Base-by-base conservation (phyloP, 1,139 yeast species). In the Zhuliangozyma parablackwelliae region DNA sequence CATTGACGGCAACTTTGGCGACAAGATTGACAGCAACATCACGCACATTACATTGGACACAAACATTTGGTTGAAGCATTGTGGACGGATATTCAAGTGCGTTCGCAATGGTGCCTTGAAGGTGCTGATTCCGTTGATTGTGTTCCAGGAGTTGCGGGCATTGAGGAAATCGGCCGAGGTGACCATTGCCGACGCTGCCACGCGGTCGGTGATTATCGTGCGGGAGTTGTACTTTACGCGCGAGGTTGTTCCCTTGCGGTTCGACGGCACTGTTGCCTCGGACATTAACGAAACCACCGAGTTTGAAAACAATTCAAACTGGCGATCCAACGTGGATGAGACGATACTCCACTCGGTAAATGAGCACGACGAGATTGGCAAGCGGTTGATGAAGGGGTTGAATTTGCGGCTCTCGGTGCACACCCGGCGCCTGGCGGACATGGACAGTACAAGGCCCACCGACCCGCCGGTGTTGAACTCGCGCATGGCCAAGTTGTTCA, bases 21-120 rank as follows among this genome's bases (percentile, higher is more conserved):
- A 68, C 38, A 60, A 67, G 32, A 75, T 78, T 72, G 83, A 78
- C 50, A 67, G 74, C 7, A 56, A 68, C 8, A 60, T 77, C 30
- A 80, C 89, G 0, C 73, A 72, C 48, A 71, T 83, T 38, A 78
- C 88, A 1, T 65, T 83, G 39, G 94, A 84, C 59, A 84, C 94
- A 7, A 83, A 85, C 45, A 79, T 84, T 42, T 84, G 92, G 92
- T 63, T 84, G 45, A 82, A 84, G 49, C 90, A 83, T 53, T 83
- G 89, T 55, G 94, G 92, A 2, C 69, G 83, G 42, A 69, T 84
- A 25, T 84, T 73, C 63, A 84, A 84, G 54, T 77, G 87, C 49
- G 77, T 83, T 11, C 68, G 82, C 28, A 76, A 76, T 46, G 72
- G 72, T 10, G 74, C 82, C 2, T 68, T 84, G 48, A 77, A 64